phyloP scores from a whole-genome alignment of 495 filamentous ascomycete genomes.

The Thermothielavioides terrestris region DNA sequence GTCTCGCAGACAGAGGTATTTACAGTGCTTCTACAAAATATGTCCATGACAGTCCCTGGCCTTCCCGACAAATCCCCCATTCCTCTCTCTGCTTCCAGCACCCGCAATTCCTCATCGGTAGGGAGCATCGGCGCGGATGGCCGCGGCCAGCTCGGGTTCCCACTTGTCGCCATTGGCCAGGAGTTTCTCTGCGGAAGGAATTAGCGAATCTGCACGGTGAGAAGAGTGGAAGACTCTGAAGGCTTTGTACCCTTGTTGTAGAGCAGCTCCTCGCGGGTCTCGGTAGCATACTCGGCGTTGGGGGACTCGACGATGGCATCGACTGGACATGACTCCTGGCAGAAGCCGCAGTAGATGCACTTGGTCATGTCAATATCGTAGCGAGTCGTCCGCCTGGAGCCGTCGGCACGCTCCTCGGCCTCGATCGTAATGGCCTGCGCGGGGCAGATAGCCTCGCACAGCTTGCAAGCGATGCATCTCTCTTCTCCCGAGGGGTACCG shows the following conservation, averaged over 20 bases:
- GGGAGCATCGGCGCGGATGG: constrained; percentile 77
- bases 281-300: constrained; percentile 96
- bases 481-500: constrained; percentile 96
- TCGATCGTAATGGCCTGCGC: constrained; percentile 97
- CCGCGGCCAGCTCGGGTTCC: constrained; percentile 94
- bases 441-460: constrained; percentile 96
- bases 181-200: constrained; percentile 49
- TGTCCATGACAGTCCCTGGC: no score
- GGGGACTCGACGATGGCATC: constrained; percentile 96
- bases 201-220: constrained; percentile 5
- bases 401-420: constrained; percentile 94
- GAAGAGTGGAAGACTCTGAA: no score
- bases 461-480: constrained; percentile 98
- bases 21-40: constrained; percentile 30
- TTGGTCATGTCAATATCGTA: constrained; percentile 99
- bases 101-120: constrained; percentile 74
- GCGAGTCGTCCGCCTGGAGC: constrained; percentile 84
- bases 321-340: constrained; percentile 97
- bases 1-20: constrained; percentile 5
- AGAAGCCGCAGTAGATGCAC: constrained; percentile 99
- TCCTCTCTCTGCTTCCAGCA: no score
- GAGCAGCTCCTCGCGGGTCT: constrained; percentile 91
- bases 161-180: constrained; percentile 90
- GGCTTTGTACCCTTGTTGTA: constrained; percentile 81
- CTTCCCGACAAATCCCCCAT: no score